Evolutionary conservation across 768 basidiomycete genomes (phyloP).

Genomic region (Fomitopsis serialis): DNA sequence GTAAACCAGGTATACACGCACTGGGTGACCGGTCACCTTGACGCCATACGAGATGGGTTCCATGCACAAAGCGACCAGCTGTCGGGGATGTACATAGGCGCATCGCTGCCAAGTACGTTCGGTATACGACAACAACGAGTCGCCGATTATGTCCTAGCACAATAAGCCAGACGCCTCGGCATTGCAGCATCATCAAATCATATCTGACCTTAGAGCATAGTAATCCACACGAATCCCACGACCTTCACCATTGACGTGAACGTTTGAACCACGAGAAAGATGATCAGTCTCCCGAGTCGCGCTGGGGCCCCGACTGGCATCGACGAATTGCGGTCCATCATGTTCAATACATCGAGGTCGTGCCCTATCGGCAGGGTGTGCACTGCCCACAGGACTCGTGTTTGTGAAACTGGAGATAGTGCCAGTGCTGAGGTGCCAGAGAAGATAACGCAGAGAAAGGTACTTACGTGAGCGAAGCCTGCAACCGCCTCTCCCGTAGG

Average conservation of each 20-base stretch:
- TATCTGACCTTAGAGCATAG: too few species aligned
- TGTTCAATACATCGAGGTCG: slow-evolving; percentile 99
- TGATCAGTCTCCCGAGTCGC: too few species aligned
- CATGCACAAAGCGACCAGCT: not conserved
- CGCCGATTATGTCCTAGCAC: too few species aligned
- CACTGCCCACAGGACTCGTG: slow-evolving; percentile 99
- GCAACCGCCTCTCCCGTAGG: slow-evolving; percentile 93
- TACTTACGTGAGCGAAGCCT: slow-evolving; percentile 72
- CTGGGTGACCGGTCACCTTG: not conserved
- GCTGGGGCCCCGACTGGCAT: slow-evolving; percentile 83
- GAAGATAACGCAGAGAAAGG: not conserved
- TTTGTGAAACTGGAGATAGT: slow-evolving; percentile 77
- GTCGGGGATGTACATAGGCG: too few species aligned
- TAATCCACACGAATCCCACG: too few species aligned
- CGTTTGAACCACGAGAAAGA: too few species aligned
- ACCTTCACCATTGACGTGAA: too few species aligned
- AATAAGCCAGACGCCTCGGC: too few species aligned
- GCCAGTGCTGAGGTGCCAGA: not conserved
- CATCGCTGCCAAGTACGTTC: too few species aligned
- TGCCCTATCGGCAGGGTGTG: slow-evolving; percentile 90
- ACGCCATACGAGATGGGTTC: not conserved
- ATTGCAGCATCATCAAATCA: too few species aligned
- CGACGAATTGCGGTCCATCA: slow-evolving; percentile 98
- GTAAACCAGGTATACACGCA: too few species aligned
- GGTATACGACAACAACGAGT: too few species aligned